These are phyloP conservation scores for Lachnellula hyalina DNA, from an alignment of 2,329 filamentous ascomycete genomes.

Conservation along the genomic window DNA sequence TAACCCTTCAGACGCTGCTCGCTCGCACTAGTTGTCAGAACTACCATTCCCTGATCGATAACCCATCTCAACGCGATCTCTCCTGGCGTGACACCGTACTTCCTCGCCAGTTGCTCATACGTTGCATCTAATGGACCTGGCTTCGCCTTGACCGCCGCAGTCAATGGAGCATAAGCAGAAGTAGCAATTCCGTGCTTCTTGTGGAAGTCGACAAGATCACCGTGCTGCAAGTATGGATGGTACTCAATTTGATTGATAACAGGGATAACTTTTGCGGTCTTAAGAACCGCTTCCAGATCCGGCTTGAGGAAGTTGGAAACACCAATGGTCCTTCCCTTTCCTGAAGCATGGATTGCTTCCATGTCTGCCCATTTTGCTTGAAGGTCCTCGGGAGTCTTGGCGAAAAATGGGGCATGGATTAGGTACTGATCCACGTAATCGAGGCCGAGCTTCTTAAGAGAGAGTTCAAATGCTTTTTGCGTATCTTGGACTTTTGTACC, in stretches of 20 bases:
- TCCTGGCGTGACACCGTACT: conserved; percentile 52
- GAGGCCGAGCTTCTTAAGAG: conserved; percentile 60
- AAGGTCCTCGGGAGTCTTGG: conserved; percentile 43
- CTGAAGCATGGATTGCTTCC: conserved; percentile 61
- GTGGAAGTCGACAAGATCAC: conserved; percentile 44
- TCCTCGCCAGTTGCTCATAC: conserved; percentile 47
- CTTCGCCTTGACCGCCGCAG: conserved; percentile 42
- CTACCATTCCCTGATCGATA: conserved; percentile 54
- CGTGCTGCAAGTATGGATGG: conserved; percentile 70
- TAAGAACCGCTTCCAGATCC: conserved; percentile 51
- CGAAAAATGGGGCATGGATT: conserved; percentile 53
- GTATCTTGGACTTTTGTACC: conserved; percentile 32
- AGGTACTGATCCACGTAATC: conserved; percentile 71
- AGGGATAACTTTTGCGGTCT: conserved; percentile 57
- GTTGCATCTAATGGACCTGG: conserved; percentile 49
- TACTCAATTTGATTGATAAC: conserved; percentile 78
- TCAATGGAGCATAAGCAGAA: conserved; percentile 51
- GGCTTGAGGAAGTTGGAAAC: conserved; percentile 66
- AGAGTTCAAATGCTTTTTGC: conserved; percentile 46
- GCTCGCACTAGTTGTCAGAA: conserved; percentile 55
- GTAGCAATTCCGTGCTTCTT: conserved; percentile 52
- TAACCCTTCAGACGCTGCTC: conserved; percentile 53
- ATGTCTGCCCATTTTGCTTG: conserved; percentile 55
- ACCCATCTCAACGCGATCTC: conserved; percentile 56
- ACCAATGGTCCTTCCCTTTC: conserved; percentile 65